Conservation (phyloP, 2,329 filamentous ascomycete species). For the Exophiala lecanii-corni region DNA sequence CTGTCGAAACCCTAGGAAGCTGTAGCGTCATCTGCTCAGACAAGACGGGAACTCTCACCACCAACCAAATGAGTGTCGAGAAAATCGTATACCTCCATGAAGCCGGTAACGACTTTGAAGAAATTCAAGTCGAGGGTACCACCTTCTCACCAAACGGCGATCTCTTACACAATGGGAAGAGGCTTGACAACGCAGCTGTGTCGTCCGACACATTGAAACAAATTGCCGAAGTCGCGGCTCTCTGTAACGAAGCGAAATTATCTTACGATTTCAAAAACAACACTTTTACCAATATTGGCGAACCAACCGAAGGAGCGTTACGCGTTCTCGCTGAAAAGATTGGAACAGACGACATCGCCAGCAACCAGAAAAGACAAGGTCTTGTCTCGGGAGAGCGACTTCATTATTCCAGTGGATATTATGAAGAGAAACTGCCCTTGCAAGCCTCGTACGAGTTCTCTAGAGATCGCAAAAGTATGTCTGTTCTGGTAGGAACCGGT, state of each 20-base stretch:
- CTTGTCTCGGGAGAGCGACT: constrained; percentile 57
- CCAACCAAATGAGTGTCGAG: constrained; percentile 98
- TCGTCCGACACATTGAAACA: constrained; percentile 73
- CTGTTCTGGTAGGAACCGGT: constrained; percentile 73
- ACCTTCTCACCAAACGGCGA: constrained; percentile 82
- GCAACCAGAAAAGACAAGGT: constrained; percentile 49
- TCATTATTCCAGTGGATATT: constrained; percentile 78
- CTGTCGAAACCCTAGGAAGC: constrained; percentile 95
- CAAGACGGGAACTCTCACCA: constrained; percentile 96
- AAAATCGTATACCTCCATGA: constrained; percentile 81
- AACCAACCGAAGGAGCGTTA: constrained; percentile 91
- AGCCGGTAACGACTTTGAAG: constrained; percentile 68
- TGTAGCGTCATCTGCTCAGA: constrained; percentile 99
- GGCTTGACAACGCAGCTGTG: constrained; percentile 62
- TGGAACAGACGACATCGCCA: constrained; percentile 66
- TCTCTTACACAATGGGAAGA: constrained; percentile 64
- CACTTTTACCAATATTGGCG: constrained; percentile 77
- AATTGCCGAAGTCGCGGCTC: constrained; percentile 63
- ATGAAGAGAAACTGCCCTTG: constrained; percentile 69
- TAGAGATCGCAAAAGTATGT: constrained; percentile 98
- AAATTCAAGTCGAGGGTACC: constrained; percentile 85
- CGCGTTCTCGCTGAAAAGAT: constrained; percentile 91
- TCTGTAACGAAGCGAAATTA: constrained; percentile 86
- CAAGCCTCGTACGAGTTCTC: constrained; percentile 95
- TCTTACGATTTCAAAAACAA: constrained; percentile 73